Percentiles rank a stretch among this genome's conserved stretches.
phyloP scores from a whole-genome alignment of 164 flowering plant genomes.

The Vitis amurensis region DNA sequence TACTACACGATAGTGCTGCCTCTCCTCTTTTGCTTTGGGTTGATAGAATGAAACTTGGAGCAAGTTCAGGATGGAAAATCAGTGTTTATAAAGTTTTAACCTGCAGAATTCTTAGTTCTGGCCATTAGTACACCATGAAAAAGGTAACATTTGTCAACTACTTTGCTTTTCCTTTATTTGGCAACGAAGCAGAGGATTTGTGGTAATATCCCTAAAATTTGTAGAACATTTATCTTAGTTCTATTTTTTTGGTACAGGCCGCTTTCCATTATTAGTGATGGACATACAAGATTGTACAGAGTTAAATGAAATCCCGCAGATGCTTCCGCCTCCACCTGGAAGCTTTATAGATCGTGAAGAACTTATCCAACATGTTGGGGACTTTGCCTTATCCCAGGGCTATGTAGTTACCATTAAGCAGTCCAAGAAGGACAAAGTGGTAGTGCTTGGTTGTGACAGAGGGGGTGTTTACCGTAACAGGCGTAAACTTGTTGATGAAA shows the following conservation, averaged over 20 bases:
- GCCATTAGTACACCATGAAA: too few species aligned
- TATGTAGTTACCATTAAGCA: slow-evolving; percentile 49
- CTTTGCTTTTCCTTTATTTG: too few species aligned
- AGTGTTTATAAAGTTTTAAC: too few species aligned
- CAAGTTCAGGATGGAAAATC: too few species aligned
- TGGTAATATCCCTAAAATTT: too few species aligned
- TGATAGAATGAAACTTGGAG: too few species aligned
- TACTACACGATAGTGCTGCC: too few species aligned
- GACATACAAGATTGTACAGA: slow-evolving; percentile 11
- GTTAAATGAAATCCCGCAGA: slow-evolving; percentile 21
- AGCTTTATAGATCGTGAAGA: slow-evolving; percentile 42
- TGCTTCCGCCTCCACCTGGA: slow-evolving; percentile 47
- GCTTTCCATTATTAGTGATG: slow-evolving; percentile 10
- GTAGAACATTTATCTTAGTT: too few species aligned
- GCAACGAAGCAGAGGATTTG: too few species aligned
- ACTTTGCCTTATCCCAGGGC: slow-evolving; percentile 40
- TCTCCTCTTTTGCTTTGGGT: too few species aligned
- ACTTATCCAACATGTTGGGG: slow-evolving; percentile 45
- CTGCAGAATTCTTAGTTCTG: too few species aligned
- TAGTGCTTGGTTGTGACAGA: slow-evolving; percentile 50
- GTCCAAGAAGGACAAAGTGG: slow-evolving; percentile 43
- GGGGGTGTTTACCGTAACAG: slow-evolving; percentile 49
- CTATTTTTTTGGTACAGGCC: slow-evolving; percentile 8
- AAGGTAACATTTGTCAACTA: too few species aligned
- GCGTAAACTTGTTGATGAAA: slow-evolving; percentile 27